Percentiles rank a stretch among this genome's conserved stretches.
Conservation (phyloP, 2,329 filamentous ascomycete genomes). For the Neonectria hederae region DNA sequence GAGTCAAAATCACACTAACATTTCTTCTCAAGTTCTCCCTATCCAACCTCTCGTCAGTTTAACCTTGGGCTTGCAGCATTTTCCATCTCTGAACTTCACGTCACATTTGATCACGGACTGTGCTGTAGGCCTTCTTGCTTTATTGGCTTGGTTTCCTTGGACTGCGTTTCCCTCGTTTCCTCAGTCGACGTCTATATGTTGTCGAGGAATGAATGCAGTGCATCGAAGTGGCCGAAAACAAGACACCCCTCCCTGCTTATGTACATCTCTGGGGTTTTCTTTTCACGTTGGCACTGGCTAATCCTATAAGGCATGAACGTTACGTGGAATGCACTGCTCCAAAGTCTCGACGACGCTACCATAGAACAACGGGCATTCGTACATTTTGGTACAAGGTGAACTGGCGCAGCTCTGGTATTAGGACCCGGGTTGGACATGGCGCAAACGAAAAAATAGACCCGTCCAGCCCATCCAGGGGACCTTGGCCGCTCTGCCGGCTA, state of each 20-base stretch:
- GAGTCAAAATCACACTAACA: not conserved
- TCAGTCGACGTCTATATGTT: not conserved
- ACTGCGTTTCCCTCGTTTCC: conserved; percentile 1
- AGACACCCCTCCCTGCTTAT: conserved; percentile 1
- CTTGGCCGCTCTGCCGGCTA: conserved; percentile 1
- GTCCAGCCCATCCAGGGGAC: conserved; percentile 13
- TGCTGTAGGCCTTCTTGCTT: not conserved
- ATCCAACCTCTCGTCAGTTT: conserved; percentile 4
- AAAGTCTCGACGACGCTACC: not conserved
- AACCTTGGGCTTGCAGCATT: conserved; percentile 18
- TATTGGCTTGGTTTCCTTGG: not conserved
- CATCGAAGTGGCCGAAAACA: not conserved
- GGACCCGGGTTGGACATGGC: conserved; percentile 4
- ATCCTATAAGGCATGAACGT: not conserved
- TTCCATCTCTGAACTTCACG: conserved; percentile 9
- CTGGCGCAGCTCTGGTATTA: not conserved
- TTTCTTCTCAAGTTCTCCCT: conserved; percentile 3
- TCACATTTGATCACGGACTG: not conserved
- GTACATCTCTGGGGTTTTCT: not conserved
- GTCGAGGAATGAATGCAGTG: not conserved
- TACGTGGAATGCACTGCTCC: not conserved
- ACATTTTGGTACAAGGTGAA: conserved; percentile 7
- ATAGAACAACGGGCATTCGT: not conserved
- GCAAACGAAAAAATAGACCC: conserved; percentile 13
- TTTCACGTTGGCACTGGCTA: not conserved